A percentile compares a stretch with the other conserved stretches of the same genome.
Evolutionary conservation across 2,329 filamentous ascomycete species (phyloP).

Genomic region (Pseudocercospora crystallina): DNA sequence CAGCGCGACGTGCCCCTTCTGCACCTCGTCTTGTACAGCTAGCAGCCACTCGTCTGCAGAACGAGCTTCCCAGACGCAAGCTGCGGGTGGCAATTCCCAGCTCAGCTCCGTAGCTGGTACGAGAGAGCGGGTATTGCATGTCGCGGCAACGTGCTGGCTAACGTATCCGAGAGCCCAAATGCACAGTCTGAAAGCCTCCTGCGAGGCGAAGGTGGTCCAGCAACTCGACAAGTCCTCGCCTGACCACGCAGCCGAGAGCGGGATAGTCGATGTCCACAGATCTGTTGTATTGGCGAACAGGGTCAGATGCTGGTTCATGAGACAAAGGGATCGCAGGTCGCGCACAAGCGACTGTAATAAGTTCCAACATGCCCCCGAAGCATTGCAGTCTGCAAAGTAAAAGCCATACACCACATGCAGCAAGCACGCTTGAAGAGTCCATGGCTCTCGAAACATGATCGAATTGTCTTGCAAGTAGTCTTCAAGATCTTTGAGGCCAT

Average conservation of each 20-base stretch:
- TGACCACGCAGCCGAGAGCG: no score
- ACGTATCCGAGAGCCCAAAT: neutral
- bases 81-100: slow-evolving; percentile 3
- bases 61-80: neutral
- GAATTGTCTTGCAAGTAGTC: no score
- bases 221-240: neutral
- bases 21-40: slow-evolving; percentile 1
- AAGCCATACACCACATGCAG: slow-evolving; percentile 6
- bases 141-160: neutral
- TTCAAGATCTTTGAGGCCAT: neutral
- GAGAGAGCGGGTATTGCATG: slow-evolving; percentile 3
- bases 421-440: neutral
- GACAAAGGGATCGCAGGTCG: slow-evolving; percentile 5
- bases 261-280: no score
- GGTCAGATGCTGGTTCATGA: slow-evolving; percentile 3
- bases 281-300: neutral
- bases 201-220: slow-evolving; percentile 1
- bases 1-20: neutral
- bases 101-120: slow-evolving; percentile 1
- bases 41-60: slow-evolving; percentile 3
- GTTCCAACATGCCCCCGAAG: slow-evolving; percentile 5
- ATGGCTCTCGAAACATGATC: neutral
- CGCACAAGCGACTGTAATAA: slow-evolving; percentile 1
- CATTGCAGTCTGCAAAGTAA: slow-evolving; percentile 1
- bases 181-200: slow-evolving; percentile 7